A percentile compares a stretch with the other conserved stretches of the same genome.
phyloP scores from a whole-genome alignment of 2,329 filamentous ascomycete species.

The Cladosporium colombiae region DNA sequence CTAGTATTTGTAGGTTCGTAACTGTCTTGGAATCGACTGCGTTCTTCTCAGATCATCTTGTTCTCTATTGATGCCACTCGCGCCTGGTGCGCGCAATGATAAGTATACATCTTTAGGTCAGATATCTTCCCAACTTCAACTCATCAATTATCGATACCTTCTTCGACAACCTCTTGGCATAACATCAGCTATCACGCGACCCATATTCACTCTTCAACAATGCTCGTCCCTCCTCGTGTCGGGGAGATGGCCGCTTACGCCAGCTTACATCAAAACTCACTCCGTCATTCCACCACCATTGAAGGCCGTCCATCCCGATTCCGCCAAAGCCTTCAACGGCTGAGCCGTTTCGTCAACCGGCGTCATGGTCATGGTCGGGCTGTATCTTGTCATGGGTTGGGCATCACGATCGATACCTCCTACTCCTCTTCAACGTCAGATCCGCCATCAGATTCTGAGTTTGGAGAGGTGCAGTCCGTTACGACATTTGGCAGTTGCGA shows the following conservation, averaged over 20 bases:
- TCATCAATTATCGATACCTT: not conserved
- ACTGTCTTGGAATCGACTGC: not conserved
- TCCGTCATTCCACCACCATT: not conserved
- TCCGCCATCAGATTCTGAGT: not conserved
- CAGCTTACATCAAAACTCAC: not conserved
- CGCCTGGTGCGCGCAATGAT: not conserved
- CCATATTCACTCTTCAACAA: not conserved
- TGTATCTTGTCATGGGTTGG: not conserved
- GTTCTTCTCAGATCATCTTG: not conserved
- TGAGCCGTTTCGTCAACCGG: not conserved
- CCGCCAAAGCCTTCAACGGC: not conserved
- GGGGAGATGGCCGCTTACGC: not conserved
- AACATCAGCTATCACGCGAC: not conserved
- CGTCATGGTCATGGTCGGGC: not conserved
- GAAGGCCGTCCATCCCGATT: not conserved
- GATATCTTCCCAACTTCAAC: not conserved
- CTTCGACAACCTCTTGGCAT: not conserved
- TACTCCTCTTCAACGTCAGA: not conserved
- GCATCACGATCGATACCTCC: not conserved
- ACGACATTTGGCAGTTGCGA: not conserved
- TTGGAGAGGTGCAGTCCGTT: not conserved
- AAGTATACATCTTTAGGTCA: not conserved
- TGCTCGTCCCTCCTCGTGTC: not conserved
- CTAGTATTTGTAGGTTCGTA: constrained; percentile 11
- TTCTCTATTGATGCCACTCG: not conserved